A percentile compares a stretch with the other conserved stretches of the same genome.
Conservation (phyloP, 306 rosid species). For the Cicer arietinum region DNA sequence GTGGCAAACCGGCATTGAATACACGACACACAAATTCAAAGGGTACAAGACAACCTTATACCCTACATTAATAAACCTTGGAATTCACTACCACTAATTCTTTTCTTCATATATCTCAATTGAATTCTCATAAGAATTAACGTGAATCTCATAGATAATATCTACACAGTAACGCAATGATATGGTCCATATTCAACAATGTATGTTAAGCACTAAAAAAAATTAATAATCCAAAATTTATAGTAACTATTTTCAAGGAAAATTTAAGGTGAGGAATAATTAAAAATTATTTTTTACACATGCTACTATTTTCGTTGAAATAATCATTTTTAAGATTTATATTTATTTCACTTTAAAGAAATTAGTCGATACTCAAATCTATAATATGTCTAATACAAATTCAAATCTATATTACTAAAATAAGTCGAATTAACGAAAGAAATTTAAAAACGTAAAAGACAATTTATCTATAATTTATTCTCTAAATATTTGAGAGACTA, state of each 20-base stretch:
- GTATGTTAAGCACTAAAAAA: slow-evolving; percentile 30
- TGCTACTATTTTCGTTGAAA: too few relatives aligned
- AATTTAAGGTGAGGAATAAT: neutral
- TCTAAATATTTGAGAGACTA: too few relatives aligned
- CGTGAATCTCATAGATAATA: slow-evolving; percentile 51
- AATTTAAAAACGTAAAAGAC: too few relatives aligned
- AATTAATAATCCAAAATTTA: neutral
- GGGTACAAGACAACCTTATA: slow-evolving; percentile 22
- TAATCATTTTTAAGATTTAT: neutral
- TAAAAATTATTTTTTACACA: too few relatives aligned
- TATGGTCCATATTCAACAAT: slow-evolving; percentile 20
- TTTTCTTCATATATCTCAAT: neutral
- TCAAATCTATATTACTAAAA: neutral
- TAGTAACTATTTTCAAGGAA: neutral
- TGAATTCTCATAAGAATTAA: slow-evolving; percentile 39
- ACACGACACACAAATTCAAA: slow-evolving; percentile 35
- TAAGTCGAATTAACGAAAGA: neutral
- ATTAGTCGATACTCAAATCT: neutral
- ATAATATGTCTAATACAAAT: neutral
- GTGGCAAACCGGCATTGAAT: slow-evolving; percentile 46
- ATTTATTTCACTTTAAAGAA: neutral
- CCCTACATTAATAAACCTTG: slow-evolving; percentile 47
- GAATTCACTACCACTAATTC: slow-evolving; percentile 48
- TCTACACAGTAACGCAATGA: slow-evolving; percentile 37
- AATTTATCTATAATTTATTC: too few relatives aligned